These are phyloP conservation scores for Chaetomiaceae sp. DNA, from an alignment of 2,329 filamentous ascomycete species.

Conservation along the genomic window DNA sequence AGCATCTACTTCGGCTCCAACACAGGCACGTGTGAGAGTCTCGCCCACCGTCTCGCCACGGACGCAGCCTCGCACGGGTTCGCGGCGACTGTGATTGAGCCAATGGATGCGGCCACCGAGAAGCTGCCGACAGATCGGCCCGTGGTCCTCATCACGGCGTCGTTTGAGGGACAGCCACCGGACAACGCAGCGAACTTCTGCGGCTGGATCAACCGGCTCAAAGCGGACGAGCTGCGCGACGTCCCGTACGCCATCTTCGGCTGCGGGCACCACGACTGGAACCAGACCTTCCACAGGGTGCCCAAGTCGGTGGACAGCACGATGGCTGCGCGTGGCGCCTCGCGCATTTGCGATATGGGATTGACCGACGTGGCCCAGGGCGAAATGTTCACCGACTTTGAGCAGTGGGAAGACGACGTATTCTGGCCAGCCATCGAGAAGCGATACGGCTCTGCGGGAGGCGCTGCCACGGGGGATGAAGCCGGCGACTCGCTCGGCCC, in stretches of 20 bases:
- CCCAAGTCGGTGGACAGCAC: slow-evolving; percentile 56
- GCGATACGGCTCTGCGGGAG: slow-evolving; percentile 29
- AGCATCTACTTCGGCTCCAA: slow-evolving; percentile 70
- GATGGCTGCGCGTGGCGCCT: slow-evolving; percentile 44
- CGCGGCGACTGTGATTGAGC: slow-evolving; percentile 44
- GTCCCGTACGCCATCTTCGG: slow-evolving; percentile 65
- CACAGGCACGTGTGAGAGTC: slow-evolving; percentile 65
- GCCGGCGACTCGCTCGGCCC: slow-evolving; percentile 23
- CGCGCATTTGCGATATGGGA: slow-evolving; percentile 44
- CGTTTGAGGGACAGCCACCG: slow-evolving; percentile 68
- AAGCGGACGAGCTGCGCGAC: slow-evolving; percentile 45
- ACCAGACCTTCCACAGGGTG: slow-evolving; percentile 59
- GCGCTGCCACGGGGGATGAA: slow-evolving; percentile 22
- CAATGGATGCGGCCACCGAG: slow-evolving; percentile 56
- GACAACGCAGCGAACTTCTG: slow-evolving; percentile 67
- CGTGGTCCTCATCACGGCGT: slow-evolving; percentile 60
- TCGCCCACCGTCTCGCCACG: slow-evolving; percentile 57
- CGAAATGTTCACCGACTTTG: slow-evolving; percentile 62
- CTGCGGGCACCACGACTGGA: slow-evolving; percentile 52
- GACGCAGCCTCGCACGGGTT: slow-evolving; percentile 58
- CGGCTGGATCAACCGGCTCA: slow-evolving; percentile 54
- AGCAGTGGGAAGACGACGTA: slow-evolving; percentile 57
- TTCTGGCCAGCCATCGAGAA: slow-evolving; percentile 46
- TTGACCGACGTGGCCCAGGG: slow-evolving; percentile 54
- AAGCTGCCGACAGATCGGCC: slow-evolving; percentile 55